Conservation (phyloP, 1,284 basidiomycete genomes). For the Coriolopsis trogii region DNA sequence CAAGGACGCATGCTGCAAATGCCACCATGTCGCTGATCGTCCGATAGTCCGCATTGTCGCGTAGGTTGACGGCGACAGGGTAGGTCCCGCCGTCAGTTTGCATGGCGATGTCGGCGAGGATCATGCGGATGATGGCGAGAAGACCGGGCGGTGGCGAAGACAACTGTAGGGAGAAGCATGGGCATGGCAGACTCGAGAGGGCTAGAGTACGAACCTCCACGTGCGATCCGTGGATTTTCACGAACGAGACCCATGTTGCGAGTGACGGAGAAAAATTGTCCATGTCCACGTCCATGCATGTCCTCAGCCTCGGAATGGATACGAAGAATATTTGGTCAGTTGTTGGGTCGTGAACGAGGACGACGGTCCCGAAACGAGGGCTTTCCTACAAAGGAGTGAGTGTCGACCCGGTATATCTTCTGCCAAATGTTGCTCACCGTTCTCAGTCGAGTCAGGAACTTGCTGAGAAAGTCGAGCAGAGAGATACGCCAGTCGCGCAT, state of each 20-base stretch:
- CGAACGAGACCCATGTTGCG: background rate
- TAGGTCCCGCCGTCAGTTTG: background rate
- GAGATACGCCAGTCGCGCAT: slow-evolving; percentile 19
- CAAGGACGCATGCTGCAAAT: slow-evolving; percentile 56
- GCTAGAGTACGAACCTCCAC: background rate
- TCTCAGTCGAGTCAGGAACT: slow-evolving; percentile 35
- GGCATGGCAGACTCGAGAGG: background rate
- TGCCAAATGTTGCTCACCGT: slow-evolving; percentile 31
- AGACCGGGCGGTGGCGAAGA: slow-evolving; percentile 1
- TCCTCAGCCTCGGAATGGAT: slow-evolving; percentile 22
- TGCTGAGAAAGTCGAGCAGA: slow-evolving; percentile 28
- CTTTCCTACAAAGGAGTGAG: slow-evolving; percentile 14
- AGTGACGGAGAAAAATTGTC: background rate
- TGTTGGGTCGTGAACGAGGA: slow-evolving; percentile 42
- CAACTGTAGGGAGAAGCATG: background rate
- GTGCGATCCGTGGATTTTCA: slow-evolving; percentile 5
- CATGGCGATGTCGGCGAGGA: background rate
- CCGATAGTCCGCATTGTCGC: background rate
- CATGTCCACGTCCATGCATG: slow-evolving; percentile 14
- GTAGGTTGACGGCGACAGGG: background rate
- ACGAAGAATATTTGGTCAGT: slow-evolving; percentile 53
- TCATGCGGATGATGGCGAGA: background rate
- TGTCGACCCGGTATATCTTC: background rate
- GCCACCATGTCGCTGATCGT: slow-evolving; percentile 39
- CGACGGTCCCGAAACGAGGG: slow-evolving; percentile 38